Percentiles rank a stretch among this genome's conserved stretches.
Conservation (phyloP, 148 eudicot genomes). For the Gaultheria prostrata region DNA sequence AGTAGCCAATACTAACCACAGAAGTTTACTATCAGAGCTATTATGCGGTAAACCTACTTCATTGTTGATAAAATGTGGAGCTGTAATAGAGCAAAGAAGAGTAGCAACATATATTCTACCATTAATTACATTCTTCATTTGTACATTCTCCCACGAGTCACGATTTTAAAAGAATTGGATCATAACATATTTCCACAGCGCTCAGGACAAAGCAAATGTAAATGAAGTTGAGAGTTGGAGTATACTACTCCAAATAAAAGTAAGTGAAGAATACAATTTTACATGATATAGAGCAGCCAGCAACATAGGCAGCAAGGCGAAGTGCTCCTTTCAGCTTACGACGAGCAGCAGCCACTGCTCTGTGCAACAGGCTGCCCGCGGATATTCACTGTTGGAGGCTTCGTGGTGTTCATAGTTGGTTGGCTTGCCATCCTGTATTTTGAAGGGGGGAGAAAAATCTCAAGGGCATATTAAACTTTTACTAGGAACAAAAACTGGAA, state of each 20-base stretch:
- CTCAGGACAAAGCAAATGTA: not conserved
- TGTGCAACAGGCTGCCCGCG: constrained; percentile 66
- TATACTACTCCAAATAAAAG: not conserved
- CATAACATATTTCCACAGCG: not conserved
- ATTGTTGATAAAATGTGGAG: not conserved
- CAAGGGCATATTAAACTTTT: not conserved
- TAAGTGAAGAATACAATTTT: not conserved
- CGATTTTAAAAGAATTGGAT: not conserved
- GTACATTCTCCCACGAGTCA: constrained; percentile 10
- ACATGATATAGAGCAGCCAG: constrained; percentile 7
- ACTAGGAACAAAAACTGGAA: not conserved
- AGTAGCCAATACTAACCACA: not conserved
- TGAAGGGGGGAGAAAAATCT: not conserved
- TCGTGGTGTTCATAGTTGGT: constrained; percentile 44
- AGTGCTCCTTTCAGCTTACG: constrained; percentile 23
- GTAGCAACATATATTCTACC: not conserved
- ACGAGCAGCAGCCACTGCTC: constrained; percentile 69
- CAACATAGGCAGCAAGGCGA: not conserved
- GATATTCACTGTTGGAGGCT: constrained; percentile 66
- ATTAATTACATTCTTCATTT: constrained; percentile 11
- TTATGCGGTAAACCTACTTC: not conserved
- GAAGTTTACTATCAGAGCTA: not conserved
- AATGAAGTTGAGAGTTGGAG: not conserved
- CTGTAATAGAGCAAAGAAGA: not conserved
- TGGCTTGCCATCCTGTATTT: constrained; percentile 59